phyloP scores from a whole-genome alignment of 164 flowering plant species.

The Berberis vulgaris region DNA sequence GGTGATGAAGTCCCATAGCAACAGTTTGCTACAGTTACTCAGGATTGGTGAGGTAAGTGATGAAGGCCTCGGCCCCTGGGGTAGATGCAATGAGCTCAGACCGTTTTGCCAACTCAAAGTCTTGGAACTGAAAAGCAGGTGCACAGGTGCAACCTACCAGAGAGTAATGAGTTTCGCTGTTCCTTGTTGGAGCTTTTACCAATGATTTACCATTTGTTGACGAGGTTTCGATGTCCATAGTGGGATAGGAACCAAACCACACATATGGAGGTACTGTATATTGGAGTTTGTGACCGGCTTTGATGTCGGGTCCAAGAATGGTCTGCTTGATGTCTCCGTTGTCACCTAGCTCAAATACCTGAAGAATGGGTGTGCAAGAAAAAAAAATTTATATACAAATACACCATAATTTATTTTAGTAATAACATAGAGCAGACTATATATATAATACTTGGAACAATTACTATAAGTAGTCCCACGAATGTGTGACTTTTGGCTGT shows the following conservation, averaged over 20 bases:
- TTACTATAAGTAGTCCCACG: no score
- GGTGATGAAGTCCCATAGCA: no score
- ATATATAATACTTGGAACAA: no score
- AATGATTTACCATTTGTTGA: conserved; percentile 37
- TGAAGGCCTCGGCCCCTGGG: conserved; percentile 36
- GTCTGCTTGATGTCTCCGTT: conserved; percentile 56
- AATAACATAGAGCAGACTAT: background rate
- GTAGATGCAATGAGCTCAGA: conserved; percentile 44
- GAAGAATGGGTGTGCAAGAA: background rate
- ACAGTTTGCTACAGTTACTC: conserved; percentile 15
- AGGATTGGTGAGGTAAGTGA: conserved; percentile 42
- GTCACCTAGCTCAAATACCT: conserved; percentile 65
- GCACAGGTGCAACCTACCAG: conserved; percentile 93
- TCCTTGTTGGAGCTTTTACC: conserved; percentile 31
- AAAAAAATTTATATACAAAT: no score
- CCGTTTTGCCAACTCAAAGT: conserved; percentile 73
- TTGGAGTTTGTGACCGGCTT: conserved; percentile 54
- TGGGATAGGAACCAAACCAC: conserved; percentile 87
- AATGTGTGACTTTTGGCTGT: no score
- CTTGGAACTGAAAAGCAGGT: conserved; percentile 87
- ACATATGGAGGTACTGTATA: conserved; percentile 74
- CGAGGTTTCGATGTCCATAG: conserved; percentile 35
- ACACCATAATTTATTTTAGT: background rate
- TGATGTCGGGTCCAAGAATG: conserved; percentile 48
- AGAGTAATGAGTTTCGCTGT: conserved; percentile 52